Conservation (phyloP, 805 yeast species). For the Candida ponderosae region DNA sequence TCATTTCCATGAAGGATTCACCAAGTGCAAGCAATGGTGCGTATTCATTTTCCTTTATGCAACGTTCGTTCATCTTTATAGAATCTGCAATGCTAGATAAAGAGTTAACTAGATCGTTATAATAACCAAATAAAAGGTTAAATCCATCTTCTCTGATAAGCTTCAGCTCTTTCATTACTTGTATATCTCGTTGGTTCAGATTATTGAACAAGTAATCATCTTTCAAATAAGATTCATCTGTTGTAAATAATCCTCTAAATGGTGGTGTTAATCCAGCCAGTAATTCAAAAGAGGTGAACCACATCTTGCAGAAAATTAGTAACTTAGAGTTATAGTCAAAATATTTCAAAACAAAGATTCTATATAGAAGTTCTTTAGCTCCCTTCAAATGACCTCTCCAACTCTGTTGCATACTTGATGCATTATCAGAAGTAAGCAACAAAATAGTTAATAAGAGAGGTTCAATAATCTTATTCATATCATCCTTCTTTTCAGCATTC, state of each 20-base stretch:
- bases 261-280: constrained; percentile 49
- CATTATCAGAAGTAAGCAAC: constrained; percentile 43
- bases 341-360: constrained; percentile 14
- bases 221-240: constrained; percentile 7
- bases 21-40: too few relatives aligned
- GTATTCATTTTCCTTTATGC: too few relatives aligned
- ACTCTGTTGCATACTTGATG: constrained; percentile 39
- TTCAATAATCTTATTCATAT: constrained; percentile 30
- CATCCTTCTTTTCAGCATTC: neutral
- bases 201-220: constrained; percentile 9
- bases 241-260: constrained; percentile 43
- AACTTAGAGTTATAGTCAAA: constrained; percentile 34
- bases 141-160: constrained; percentile 36
- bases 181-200: constrained; percentile 13
- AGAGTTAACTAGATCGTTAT: constrained; percentile 6
- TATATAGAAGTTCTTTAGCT: constrained; percentile 48
- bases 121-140: constrained; percentile 39
- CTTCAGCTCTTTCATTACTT: constrained; percentile 26
- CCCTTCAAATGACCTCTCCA: constrained; percentile 53
- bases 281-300: constrained; percentile 50
- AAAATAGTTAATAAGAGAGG: constrained; percentile 46
- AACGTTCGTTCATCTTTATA: neutral
- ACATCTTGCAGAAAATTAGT: constrained; percentile 44
- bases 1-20: too few relatives aligned
- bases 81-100: constrained; percentile 6